Percentiles rank a stretch among this genome's conserved stretches.
Evolutionary conservation across 1,284 basidiomycete species (phyloP).

Genomic region (Tremellales sp.): DNA sequence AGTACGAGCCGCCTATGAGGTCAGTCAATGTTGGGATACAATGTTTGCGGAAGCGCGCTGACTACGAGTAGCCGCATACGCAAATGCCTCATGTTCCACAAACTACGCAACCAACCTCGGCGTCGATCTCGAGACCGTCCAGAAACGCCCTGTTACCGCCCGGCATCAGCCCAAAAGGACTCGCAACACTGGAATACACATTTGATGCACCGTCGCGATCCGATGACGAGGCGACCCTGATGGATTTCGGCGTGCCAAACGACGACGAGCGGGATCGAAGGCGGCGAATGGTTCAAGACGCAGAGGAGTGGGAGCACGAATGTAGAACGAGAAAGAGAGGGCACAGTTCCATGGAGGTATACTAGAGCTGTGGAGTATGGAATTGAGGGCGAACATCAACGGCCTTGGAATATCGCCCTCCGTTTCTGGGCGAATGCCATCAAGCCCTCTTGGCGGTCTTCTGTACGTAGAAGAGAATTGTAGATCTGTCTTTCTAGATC

Average conservation of each 20-base stretch:
- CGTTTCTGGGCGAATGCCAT: constrained; percentile 87
- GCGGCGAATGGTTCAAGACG: constrained; percentile 27
- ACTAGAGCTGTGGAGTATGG: not conserved
- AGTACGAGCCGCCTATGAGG: constrained; percentile 39
- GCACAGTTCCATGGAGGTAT: not conserved
- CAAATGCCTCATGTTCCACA: constrained; percentile 44
- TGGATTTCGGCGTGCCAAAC: too few species aligned
- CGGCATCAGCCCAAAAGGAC: constrained; percentile 12
- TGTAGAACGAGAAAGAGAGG: constrained; percentile 10
- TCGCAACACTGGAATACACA: constrained; percentile 13
- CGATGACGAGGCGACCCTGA: too few species aligned
- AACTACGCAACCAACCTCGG: constrained; percentile 36
- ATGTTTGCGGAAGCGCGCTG: not conserved
- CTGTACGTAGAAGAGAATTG: constrained; percentile 69
- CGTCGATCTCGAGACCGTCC: constrained; percentile 23
- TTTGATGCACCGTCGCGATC: constrained; percentile 20
- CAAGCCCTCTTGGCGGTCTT: constrained; percentile 80
- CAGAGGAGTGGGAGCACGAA: constrained; percentile 41
- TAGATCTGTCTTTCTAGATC: constrained; percentile 81
- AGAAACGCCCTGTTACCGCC: constrained; percentile 29
- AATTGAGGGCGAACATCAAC: constrained; percentile 8
- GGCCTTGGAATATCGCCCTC: constrained; percentile 73
- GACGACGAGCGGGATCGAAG: constrained; percentile 17
- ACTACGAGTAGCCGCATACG: constrained; percentile 38
- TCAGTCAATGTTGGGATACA: constrained; percentile 13